Percentiles rank a stretch among this genome's conserved stretches.
phyloP scores from a whole-genome alignment of 305 asterid species.

The Solanum aculeatissimum region DNA sequence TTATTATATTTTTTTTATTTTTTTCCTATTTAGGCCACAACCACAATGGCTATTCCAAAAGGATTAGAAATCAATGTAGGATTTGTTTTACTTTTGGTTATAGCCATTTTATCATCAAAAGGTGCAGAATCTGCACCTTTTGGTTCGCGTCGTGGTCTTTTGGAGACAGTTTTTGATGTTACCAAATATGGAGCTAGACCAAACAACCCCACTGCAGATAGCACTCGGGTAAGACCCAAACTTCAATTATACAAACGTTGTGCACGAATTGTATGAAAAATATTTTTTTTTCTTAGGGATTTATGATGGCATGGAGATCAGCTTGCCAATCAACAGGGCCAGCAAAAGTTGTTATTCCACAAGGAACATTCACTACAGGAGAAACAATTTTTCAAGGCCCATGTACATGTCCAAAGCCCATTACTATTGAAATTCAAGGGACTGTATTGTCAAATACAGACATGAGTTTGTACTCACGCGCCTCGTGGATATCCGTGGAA shows the following conservation, averaged over 20 bases:
- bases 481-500: conserved; percentile 30
- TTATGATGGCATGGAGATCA: conserved; percentile 40
- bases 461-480: conserved; percentile 20
- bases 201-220: conserved; percentile 3
- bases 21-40: neutral
- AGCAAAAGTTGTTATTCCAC: conserved; percentile 34
- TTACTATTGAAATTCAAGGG: conserved; percentile 42
- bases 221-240: conserved; percentile 2
- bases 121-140: conserved; percentile 1
- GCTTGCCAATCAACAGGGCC: conserved; percentile 33
- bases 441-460: conserved; percentile 25
- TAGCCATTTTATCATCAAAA: neutral
- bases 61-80: neutral
- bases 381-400: conserved; percentile 47
- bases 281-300: conserved; percentile 5
- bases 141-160: conserved; percentile 13
- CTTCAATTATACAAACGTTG: no score
- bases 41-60: neutral
- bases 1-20: neutral
- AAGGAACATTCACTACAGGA: conserved; percentile 26
- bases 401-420: conserved; percentile 22
- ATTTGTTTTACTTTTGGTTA: neutral
- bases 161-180: conserved; percentile 24
- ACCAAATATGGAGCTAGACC: conserved; percentile 17
- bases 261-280: no score